Evolutionary conservation across 169 alveolate species (phyloP).

Genomic region (Blepharisma undulans): DNA sequence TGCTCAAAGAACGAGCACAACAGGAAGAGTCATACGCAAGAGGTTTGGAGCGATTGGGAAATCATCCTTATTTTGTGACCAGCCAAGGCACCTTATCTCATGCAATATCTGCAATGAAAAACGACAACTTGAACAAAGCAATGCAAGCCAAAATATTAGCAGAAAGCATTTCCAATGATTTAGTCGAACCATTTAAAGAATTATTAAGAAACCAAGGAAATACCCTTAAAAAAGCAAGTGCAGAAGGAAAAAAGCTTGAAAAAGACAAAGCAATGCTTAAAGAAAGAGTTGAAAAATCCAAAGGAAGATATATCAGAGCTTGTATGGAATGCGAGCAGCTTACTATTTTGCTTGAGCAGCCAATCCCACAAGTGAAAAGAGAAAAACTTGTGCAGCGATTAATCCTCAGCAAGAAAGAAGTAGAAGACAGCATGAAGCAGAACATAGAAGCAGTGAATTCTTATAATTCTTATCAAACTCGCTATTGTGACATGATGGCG

Average conservation of each 20-base stretch:
- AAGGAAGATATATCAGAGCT: conserved; percentile 8
- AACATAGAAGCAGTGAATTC: background rate
- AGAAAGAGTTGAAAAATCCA: background rate
- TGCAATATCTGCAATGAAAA: conserved; percentile 32
- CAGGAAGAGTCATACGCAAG: conserved; percentile 36
- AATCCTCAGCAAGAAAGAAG: background rate
- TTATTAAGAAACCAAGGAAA: conserved; percentile 5
- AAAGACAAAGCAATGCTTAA: background rate
- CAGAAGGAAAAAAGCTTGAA: conserved; percentile 35
- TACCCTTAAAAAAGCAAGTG: background rate
- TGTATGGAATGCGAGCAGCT: conserved; percentile 22
- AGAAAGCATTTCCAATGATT: conserved; percentile 33
- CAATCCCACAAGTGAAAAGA: background rate
- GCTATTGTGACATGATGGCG: background rate
- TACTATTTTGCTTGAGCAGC: background rate
- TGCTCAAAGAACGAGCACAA: conserved; percentile 19
- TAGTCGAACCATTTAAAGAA: conserved; percentile 32
- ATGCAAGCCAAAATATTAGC: background rate
- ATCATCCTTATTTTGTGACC: background rate
- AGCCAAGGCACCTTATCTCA: conserved; percentile 21
- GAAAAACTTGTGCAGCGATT: background rate
- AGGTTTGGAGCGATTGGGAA: conserved; percentile 11
- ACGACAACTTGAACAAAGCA: conserved; percentile 13
- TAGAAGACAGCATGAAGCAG: background rate
- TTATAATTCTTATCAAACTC: background rate